These are phyloP conservation scores for Tagetes patula DNA, from an alignment of 129 eudicot species.

Conservation along the genomic window DNA sequence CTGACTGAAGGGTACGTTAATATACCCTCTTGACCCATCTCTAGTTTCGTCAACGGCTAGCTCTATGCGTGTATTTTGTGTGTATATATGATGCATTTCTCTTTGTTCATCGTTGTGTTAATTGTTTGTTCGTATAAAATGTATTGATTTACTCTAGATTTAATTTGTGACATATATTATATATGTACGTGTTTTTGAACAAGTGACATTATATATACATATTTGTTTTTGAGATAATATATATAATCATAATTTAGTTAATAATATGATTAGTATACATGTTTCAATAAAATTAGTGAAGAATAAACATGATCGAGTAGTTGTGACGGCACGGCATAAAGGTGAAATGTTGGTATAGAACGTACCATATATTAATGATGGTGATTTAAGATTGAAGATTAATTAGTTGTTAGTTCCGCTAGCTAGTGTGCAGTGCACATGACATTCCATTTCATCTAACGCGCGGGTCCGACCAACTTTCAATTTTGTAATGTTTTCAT, in stretches of 20 bases:
- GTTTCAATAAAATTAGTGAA: not conserved
- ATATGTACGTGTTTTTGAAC: too few relatives aligned
- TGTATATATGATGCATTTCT: conserved; percentile 28
- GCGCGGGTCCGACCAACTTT: conserved; percentile 24
- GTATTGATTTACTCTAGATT: conserved; percentile 27
- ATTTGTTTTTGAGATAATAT: not conserved
- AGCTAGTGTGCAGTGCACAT: conserved; percentile 55
- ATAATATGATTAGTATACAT: conserved; percentile 13
- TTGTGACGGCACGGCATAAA: conserved; percentile 83
- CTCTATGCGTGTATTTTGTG: conserved; percentile 16
- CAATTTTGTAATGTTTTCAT: not conserved
- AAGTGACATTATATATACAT: not conserved
- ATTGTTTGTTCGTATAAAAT: conserved; percentile 27
- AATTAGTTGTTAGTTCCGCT: conserved; percentile 36
- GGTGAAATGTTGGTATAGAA: conserved; percentile 30
- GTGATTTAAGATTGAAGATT: conserved; percentile 35
- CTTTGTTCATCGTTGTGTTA: conserved; percentile 18
- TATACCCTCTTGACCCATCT: not conserved
- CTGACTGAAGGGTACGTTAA: not conserved
- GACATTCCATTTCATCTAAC: conserved; percentile 25
- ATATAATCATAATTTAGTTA: conserved; percentile 1
- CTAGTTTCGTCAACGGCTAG: not conserved
- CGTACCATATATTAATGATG: conserved; percentile 31
- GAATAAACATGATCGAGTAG: conserved; percentile 50
- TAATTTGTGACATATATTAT: not conserved